Base-by-base conservation (phyloP, 768 basidiomycete species). In the Amylocystis lapponica region DNA sequence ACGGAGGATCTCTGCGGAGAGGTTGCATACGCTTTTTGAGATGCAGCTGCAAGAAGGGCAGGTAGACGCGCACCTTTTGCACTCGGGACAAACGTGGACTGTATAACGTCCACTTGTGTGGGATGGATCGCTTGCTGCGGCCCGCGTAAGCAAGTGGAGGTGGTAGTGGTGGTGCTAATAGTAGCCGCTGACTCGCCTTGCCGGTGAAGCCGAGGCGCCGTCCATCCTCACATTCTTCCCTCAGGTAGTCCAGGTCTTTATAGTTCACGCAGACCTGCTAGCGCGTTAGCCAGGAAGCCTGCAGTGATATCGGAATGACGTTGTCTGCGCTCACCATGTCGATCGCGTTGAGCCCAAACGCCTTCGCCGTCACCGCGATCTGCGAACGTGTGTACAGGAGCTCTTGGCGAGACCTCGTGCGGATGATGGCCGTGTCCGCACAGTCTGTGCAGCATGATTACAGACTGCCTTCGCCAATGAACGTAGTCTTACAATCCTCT, bases 61-160 rank as follows among this genome's bases (percentile, higher is more conserved):
- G 21, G 19, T n/a, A n/a, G n/a, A n/a, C n/a, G 49, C 60, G 25
- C 54, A 82, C 91, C 90, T 64, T 78, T 63, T 14, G 68, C 60
- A 0, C 80, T 80, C 0, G 93, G 93, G 0, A 88, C 76, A 59
- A 86, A 97, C 1, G 83, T 81, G 5, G 73, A 64, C 47, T 94
- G 86, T 20, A 94, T 87, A 6, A 75, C 70, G 26, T 75, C 73
- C 4, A 95, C 77, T 62, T 97, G 94, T 20, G 68, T 66, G 0
- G 94, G 94, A 61, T 97, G 94, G 30, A 97, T 94, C 2, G 86
- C 90, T 92, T 97, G 94, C 89, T 92, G 60, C 16, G 41, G 17
- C 4, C 25, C 12, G 21, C 16, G 21, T 7, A 19, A 36, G 39
- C 19, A 30, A 14, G 6, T 14, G 5, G 11, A 30, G 17, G 11